Percentiles rank a stretch among this genome's conserved stretches.
Evolutionary conservation across 1,139 yeast species (phyloP).

Genomic region (Kurtzmaniella natalensis): DNA sequence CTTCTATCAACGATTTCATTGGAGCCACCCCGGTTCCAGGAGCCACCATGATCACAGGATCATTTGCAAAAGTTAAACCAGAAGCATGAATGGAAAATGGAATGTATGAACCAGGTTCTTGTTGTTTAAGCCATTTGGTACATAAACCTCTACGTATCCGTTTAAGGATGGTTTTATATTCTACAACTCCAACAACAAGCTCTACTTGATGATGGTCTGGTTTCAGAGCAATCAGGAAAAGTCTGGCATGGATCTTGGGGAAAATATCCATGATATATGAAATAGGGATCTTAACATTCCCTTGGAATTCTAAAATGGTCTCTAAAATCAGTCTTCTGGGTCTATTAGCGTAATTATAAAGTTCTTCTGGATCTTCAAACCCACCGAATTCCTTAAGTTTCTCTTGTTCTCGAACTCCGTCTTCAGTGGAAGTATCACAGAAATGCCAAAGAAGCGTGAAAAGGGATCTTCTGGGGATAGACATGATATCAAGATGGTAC

Average conservation of each 20-base stretch:
- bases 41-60: slow-evolving; percentile 68
- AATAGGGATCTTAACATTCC: slow-evolving; percentile 65
- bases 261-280: slow-evolving; percentile 70
- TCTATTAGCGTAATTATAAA: slow-evolving; percentile 84
- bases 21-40: slow-evolving; percentile 97
- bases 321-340: slow-evolving; percentile 88
- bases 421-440: slow-evolving; percentile 47
- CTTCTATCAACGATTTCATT: slow-evolving; percentile 60
- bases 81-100: slow-evolving; percentile 54
- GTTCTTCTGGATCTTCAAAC: slow-evolving; percentile 69
- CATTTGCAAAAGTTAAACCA: slow-evolving; percentile 27
- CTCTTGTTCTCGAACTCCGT: slow-evolving; percentile 59
- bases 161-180: slow-evolving; percentile 77
- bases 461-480: slow-evolving; percentile 82
- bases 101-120: slow-evolving; percentile 46
- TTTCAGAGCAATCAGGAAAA: slow-evolving; percentile 75
- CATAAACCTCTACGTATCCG: slow-evolving; percentile 79
- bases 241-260: slow-evolving; percentile 75
- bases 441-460: slow-evolving; percentile 71
- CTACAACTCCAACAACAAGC: slow-evolving; percentile 78
- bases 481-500: slow-evolving; percentile 74
- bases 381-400: slow-evolving; percentile 74
- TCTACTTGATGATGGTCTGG: slow-evolving; percentile 44
- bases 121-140: slow-evolving; percentile 64
- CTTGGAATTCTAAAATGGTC: slow-evolving; percentile 73